Evolutionary conservation across 2,329 filamentous ascomycete species (phyloP).

Genomic region (Trichoderma brevicompactum): DNA sequence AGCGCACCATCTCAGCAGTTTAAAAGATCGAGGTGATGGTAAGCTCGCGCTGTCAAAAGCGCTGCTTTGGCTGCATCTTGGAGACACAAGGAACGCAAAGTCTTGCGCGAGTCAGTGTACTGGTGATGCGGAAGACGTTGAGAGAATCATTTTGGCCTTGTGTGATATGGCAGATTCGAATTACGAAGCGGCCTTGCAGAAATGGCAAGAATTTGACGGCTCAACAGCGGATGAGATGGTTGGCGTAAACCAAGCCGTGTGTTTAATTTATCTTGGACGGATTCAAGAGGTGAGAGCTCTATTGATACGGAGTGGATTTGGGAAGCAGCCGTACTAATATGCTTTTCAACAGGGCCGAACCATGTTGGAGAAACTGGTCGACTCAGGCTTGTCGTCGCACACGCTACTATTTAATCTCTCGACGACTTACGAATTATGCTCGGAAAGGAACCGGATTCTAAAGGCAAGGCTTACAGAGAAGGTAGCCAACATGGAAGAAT

Average conservation of each 20-base stretch:
- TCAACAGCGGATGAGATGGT: slow-evolving; percentile 66
- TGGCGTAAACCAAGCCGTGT: slow-evolving; percentile 81
- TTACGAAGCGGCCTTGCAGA: slow-evolving; percentile 64
- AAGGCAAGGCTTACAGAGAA: slow-evolving; percentile 75
- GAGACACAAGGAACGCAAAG: slow-evolving; percentile 72
- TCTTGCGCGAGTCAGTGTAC: slow-evolving; percentile 49
- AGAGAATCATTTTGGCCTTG: slow-evolving; percentile 66
- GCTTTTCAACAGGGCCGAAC: slow-evolving; percentile 58
- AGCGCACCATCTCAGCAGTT: slow-evolving; percentile 67
- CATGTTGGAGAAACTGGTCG: slow-evolving; percentile 69
- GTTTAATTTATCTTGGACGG: slow-evolving; percentile 77
- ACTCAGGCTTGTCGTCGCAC: slow-evolving; percentile 68
- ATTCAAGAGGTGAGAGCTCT: slow-evolving; percentile 66
- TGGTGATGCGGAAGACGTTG: slow-evolving; percentile 42
- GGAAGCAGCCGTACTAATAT: neutral
- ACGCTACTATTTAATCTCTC: slow-evolving; percentile 86
- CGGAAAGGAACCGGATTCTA: slow-evolving; percentile 70
- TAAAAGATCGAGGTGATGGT: slow-evolving; percentile 50
- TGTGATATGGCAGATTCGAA: slow-evolving; percentile 78
- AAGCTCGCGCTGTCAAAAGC: slow-evolving; percentile 57
- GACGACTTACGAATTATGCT: slow-evolving; percentile 90
- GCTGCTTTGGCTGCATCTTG: slow-evolving; percentile 77
- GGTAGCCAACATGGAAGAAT: slow-evolving; percentile 63
- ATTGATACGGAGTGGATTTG: neutral
- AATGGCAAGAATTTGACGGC: slow-evolving; percentile 61